A percentile compares a stretch with the other conserved stretches of the same genome.
Evolutionary conservation across 306 rosid species (phyloP).

Genomic region (Vigna hirtella): DNA sequence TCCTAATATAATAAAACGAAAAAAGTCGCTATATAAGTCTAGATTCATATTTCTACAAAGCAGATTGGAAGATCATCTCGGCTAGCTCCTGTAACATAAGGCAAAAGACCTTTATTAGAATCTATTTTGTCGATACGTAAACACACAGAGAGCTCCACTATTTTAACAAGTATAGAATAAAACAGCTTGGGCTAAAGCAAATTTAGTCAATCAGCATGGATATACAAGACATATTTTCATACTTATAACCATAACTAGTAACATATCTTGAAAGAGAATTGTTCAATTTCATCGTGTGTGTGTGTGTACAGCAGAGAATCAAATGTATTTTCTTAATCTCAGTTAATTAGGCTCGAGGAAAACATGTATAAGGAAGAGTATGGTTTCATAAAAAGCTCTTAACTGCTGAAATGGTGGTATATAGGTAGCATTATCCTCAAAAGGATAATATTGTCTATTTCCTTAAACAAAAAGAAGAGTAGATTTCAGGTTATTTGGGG

Average conservation of each 20-base stretch:
- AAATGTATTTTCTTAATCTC: neutral
- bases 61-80: conserved; percentile 89
- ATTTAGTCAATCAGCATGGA: neutral
- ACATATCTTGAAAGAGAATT: neutral
- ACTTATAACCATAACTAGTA: neutral
- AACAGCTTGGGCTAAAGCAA: neutral
- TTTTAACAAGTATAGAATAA: neutral
- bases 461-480: too few relatives aligned
- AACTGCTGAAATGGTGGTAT: neutral
- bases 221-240: neutral
- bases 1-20: conserved; percentile 31
- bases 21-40: neutral
- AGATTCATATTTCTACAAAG: conserved; percentile 53
- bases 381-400: neutral
- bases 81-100: conserved; percentile 87
- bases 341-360: neutral
- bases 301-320: neutral
- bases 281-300: conserved; percentile 9
- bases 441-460: neutral
- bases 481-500: neutral
- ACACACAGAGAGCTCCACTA: neutral
- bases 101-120: conserved; percentile 21
- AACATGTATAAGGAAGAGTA: neutral
- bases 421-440: neutral
- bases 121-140: neutral